Evolutionary conservation across 179 eudicot genomes (phyloP), one percentile per base, ranked within the genome.

Genomic region (Beta corolliflora): DNA sequence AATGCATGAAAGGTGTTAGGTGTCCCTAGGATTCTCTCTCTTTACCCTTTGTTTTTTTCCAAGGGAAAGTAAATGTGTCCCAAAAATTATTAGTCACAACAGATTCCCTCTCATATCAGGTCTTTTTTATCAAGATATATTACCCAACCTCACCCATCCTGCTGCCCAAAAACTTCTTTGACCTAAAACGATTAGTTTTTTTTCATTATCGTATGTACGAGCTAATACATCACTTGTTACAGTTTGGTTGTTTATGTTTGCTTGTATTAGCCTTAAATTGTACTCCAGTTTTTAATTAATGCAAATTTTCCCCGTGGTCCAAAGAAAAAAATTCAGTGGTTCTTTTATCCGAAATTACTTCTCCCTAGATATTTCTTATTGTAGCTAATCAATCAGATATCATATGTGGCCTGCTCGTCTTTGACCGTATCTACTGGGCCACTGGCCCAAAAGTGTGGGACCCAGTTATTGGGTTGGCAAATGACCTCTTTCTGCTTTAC

Each of bases 391-490:
- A 46, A 67, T 56, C 10, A 55, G 11, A 50, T 1, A 21, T 61
- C 31, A 31, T 41, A 21, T 52, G 31, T 76, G 72, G 76, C 25
- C 68, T 75, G 64, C 4, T 9, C 52, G 7, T 44, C 65, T 67
- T 81, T 36, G 79, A 74, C 79, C 23, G 75, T 75, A 73, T 65
- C 80, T 66, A n/a, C n/a, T n/a, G n/a, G n/a, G n/a, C n/a, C n/a
- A 64, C 9, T 18, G 19, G 19, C 29, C 25, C 67, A 36, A 78
- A 45, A 5, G 0, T 4, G 70, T 64, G 25, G 70, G 75, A 21
- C 50, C 48, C 76, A 44, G 66, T 15, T 58, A 10, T 15, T 18
- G 7, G 19, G 73, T 36, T 63, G 78, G 58, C 29, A 10, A 71
- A 31, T 71, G 45, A 41, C 65, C 52, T 55, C 61, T 36, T 75